Conservation (phyloP, 768 basidiomycete genomes). For the Trametes cubensis region DNA sequence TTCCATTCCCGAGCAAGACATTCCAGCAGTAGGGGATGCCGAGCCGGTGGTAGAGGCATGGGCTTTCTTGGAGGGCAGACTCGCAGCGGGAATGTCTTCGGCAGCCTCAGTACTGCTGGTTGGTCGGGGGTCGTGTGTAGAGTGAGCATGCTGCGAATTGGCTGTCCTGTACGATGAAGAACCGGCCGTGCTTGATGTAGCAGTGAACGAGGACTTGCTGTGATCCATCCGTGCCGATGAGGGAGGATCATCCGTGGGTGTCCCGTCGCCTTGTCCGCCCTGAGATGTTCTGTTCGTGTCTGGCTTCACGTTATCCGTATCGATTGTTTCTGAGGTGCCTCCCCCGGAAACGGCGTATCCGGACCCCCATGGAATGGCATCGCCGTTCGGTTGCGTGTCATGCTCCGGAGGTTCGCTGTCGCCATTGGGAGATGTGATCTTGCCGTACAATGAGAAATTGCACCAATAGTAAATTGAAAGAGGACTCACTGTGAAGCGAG, state of each 20-base stretch:
- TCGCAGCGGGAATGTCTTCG: slow-evolving; percentile 16
- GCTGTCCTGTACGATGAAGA: neutral
- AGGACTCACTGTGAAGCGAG: slow-evolving; percentile 41
- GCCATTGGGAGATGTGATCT: slow-evolving; percentile 41
- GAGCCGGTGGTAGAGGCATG: neutral
- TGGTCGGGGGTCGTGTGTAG: neutral
- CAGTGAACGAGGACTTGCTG: neutral
- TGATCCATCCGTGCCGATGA: neutral
- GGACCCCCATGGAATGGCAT: slow-evolving; percentile 41
- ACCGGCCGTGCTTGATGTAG: neutral
- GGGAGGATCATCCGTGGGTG: neutral
- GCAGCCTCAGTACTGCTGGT: neutral
- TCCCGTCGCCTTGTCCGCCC: neutral
- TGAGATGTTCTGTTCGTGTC: neutral
- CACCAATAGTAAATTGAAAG: too few species aligned
- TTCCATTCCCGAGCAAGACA: slow-evolving; percentile 10
- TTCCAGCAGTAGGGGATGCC: neutral
- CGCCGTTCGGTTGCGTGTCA: slow-evolving; percentile 39
- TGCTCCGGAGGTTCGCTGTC: slow-evolving; percentile 32
- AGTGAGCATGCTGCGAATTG: neutral
- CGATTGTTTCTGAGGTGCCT: neutral
- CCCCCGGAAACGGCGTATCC: slow-evolving; percentile 27
- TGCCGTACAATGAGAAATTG: neutral
- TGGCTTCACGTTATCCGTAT: neutral
- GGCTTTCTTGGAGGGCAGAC: slow-evolving; percentile 18